Evolutionary conservation across 2,329 filamentous ascomycete genomes (phyloP), one percentile per base, ranked within the genome.

Genomic region (Calonectria pseudoreteaudii): DNA sequence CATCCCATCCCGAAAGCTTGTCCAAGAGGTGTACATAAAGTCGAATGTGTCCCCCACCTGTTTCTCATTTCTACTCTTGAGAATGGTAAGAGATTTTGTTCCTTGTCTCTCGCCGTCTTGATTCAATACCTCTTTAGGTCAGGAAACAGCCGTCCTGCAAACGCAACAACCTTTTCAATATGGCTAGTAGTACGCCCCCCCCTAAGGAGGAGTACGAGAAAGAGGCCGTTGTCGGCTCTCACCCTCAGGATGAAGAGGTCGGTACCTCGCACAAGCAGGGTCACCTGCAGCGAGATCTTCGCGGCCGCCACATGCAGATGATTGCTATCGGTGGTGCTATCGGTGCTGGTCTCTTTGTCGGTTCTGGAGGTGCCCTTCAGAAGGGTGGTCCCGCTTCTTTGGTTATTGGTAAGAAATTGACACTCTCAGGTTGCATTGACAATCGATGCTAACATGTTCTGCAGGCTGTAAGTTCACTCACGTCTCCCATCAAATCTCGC

Each of bases 221-320:
- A 69, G 62, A 76, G 50, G 52, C 34, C 31, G 60, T 41, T 16
- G 66, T 50, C 44, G 49, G 31, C 69, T 26, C 68, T 38, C 34
- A 47, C 16, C 68, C 71, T 49, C 68, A 69, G 52, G 74, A 75
- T 74, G 74, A 74, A 66, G 74, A 75, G 44, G 58, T 53, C 34
- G 74, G 72, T 53, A 53, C 66, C 5, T 67, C 68, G 31, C 70
- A 75, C 66, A 71, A 78, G 69, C 72, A 64, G 38, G 78, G 78
- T 66, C 60, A 71, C 60, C 76, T 81, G 36, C 66, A 81, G 70
- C 89, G 95, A 81, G 93, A 92, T 83, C 86, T 98, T 78, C 96
- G 97, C 86, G 92, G 92, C 38, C 89, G 95, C 69, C 96, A 98
- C 87, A 84, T 98, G 83, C 96, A 98, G 87, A 98, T 98, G 96